Evolutionary conservation across 768 basidiomycete genomes (phyloP).

Genomic region (Leucocoprinus birnbaumii): DNA sequence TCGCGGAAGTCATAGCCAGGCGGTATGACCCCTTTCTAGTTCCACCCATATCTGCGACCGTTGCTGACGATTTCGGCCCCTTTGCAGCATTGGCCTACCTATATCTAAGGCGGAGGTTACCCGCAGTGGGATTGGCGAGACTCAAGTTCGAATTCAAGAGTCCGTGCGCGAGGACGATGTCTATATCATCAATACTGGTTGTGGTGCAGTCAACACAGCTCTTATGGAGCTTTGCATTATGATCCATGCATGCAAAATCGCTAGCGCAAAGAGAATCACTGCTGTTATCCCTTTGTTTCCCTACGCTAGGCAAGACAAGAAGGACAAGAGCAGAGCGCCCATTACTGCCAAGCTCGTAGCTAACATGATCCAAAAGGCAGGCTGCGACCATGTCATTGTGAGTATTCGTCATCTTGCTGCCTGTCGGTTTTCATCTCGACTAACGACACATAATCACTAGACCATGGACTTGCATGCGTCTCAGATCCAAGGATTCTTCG

Average conservation of each 20-base stretch:
- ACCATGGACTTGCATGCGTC: slow-evolving; percentile 99
- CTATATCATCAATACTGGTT: slow-evolving; percentile 95
- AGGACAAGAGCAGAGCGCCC: slow-evolving; percentile 97
- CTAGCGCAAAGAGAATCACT: slow-evolving; percentile 96
- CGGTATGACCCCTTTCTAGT: slow-evolving; percentile 52
- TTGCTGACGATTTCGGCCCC: slow-evolving; percentile 10
- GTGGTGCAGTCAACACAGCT: slow-evolving; percentile 83
- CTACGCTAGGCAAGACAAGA: slow-evolving; percentile 97
- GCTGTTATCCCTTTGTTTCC: slow-evolving; percentile 98
- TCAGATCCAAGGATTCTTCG: slow-evolving; percentile 99
- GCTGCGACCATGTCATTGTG: slow-evolving; percentile 97
- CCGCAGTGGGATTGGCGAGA: slow-evolving; percentile 89
- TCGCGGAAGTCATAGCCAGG: slow-evolving; percentile 90
- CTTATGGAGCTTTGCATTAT: slow-evolving; percentile 99
- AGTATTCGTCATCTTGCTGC: slow-evolving; percentile 26
- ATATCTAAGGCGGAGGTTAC: slow-evolving; percentile 87
- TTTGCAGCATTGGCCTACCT: slow-evolving; percentile 78
- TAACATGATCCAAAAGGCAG: slow-evolving; percentile 91
- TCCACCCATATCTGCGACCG: background rate
- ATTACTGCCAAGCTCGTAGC: slow-evolving; percentile 98
- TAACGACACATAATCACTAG: slow-evolving; percentile 35
- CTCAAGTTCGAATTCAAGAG: slow-evolving; percentile 87
- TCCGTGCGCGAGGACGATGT: slow-evolving; percentile 98
- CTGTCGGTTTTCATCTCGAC: slow-evolving; percentile 10
- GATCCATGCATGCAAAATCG: slow-evolving; percentile 99